Conservation (phyloP, 1,284 basidiomycete genomes). For the Porogramme epimiltina region DNA sequence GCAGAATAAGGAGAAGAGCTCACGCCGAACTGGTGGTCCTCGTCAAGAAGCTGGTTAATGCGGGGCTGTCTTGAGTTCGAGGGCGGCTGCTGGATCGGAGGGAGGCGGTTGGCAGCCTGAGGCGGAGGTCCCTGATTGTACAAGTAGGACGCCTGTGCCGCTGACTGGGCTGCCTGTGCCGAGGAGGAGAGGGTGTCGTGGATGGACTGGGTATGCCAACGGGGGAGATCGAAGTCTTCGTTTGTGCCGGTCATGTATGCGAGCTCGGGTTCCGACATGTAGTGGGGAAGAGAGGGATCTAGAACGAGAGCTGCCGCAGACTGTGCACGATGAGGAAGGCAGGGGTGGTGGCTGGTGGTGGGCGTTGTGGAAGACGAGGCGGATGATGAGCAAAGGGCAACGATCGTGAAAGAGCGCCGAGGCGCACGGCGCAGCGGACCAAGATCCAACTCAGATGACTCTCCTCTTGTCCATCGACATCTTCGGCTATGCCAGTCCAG, state of each 20-base stretch:
- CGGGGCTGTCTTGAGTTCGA: constrained; percentile 55
- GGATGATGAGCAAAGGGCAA: constrained; percentile 26
- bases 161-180: constrained; percentile 58
- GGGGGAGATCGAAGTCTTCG: constrained; percentile 76
- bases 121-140: constrained; percentile 46
- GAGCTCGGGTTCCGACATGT: constrained; percentile 53
- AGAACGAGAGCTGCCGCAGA: constrained; percentile 5
- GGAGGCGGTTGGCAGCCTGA: constrained; percentile 40
- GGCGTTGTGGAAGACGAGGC: constrained; percentile 24
- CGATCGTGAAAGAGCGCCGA: constrained; percentile 31
- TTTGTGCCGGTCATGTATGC: constrained; percentile 54
- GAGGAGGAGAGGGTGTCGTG: constrained; percentile 66
- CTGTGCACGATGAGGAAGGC: constrained; percentile 2
- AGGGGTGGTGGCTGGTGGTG: constrained; percentile 18
- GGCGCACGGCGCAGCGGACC: constrained; percentile 14
- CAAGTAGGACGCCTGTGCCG: constrained; percentile 48
- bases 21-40: constrained; percentile 50
- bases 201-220: constrained; percentile 69
- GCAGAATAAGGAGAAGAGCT: constrained; percentile 55
- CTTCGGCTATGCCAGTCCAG: no score
- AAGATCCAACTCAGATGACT: constrained; percentile 23
- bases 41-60: constrained; percentile 64
- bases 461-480: not conserved
- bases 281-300: constrained; percentile 11
- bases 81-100: constrained; percentile 33